Evolutionary conservation across 192 early-diverging fungal genomes (phyloP).

Genomic region (Powellomyces hirtus): DNA sequence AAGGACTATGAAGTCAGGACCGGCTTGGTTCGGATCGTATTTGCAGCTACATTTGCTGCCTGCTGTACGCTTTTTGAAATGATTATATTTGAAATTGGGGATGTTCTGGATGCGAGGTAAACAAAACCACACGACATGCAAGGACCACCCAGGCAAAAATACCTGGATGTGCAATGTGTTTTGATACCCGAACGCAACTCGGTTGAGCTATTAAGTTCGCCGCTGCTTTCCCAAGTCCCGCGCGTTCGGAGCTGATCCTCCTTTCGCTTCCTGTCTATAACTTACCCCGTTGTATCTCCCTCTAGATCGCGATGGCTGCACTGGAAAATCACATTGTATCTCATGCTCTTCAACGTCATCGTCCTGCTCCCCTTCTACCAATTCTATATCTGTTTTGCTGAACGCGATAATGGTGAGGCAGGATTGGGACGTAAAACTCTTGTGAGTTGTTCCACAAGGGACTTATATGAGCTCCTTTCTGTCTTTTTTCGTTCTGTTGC

Average conservation of each 20-base stretch:
- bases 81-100: conserved; percentile 78
- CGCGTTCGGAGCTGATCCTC: too few relatives aligned
- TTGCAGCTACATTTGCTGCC: conserved; percentile 75
- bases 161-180: too few relatives aligned
- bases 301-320: conserved; percentile 65
- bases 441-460: too few relatives aligned
- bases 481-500: too few relatives aligned
- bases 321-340: conserved; percentile 71
- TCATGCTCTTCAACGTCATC: conserved; percentile 68
- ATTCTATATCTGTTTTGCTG: conserved; percentile 56
- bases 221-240: too few relatives aligned
- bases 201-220: too few relatives aligned
- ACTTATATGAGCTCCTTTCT: too few relatives aligned
- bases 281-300: background rate
- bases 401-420: conserved; percentile 26
- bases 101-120: conserved; percentile 42
- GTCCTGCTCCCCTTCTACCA: conserved; percentile 77
- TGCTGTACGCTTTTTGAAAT: conserved; percentile 78
- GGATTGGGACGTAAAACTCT: background rate
- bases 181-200: too few relatives aligned
- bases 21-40: conserved; percentile 66
- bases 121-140: too few relatives aligned
- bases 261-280: too few relatives aligned
- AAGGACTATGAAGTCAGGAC: conserved; percentile 66
- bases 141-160: too few relatives aligned